Evolutionary conservation across 352 stramenopile genomes (phyloP), one percentile per base, ranked within the genome.

Genomic region (Globisporangium polare): DNA sequence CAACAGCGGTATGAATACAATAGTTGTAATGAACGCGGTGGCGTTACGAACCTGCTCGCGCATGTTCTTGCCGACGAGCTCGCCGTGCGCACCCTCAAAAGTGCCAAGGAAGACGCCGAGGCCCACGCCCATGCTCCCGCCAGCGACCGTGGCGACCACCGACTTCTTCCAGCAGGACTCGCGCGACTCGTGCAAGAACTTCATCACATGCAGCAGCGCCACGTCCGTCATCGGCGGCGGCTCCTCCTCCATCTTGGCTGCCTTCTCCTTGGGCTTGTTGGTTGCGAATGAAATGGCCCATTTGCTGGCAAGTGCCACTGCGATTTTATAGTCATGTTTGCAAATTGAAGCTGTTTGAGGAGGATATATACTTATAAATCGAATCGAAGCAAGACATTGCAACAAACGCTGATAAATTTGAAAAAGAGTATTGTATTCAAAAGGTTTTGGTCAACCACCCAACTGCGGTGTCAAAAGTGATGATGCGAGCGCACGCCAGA

Each of bases 151-250:
- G 18, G 87, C 81, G 15, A 95, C 72, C 17, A 93, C 78, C 57
- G 85, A 91, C 56, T 91, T 88, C 73, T 95, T 94, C 66, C 83
- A 83, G 63, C 87, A 95, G 53, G 80, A 83, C 62, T 95, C 87
- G 12, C 80, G 74, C 43, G 87, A 91, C 63, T 94, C 83, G 35
- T 90, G 63, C 55, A 88, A 52, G 72, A 95, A 94, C 69, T 87
- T 84, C 60, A 85, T 73, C 37, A 77, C 67, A 54, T 72, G 79
- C 62, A 77, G 65, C 57, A 70, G 58, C 58, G 64, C 76, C 46
- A 75, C 52, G 57, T 89, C 76, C 51, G 61, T 58, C 49, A 69
- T 39, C 43, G 53, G 74, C 43, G 53, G 74, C 26, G 74, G 67
- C 29, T 37, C 29, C 37, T 61, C 29, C 41, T 61, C 27, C 35